Evolutionary conservation across 2,329 filamentous ascomycete species (phyloP).

Genomic region (Immersiporthe knoxdaviesiana): DNA sequence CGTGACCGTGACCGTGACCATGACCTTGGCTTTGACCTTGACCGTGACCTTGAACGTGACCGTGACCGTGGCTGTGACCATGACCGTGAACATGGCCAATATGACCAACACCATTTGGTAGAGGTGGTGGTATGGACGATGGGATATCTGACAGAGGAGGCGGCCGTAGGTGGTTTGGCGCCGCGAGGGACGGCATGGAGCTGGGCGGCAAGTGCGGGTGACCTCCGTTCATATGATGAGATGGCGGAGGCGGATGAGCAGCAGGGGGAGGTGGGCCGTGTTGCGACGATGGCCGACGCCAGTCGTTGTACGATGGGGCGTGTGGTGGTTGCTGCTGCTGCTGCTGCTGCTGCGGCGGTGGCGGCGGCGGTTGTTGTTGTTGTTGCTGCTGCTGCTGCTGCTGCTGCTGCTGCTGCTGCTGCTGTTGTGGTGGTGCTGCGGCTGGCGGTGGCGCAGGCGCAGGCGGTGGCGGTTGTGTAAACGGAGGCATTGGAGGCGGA

Average conservation of each 20-base stretch:
- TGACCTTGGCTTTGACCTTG: conserved; percentile 34
- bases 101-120: conserved; percentile 47
- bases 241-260: conserved; percentile 39
- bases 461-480: conserved; percentile 42
- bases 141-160: conserved; percentile 49
- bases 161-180: conserved; percentile 49
- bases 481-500: conserved; percentile 41
- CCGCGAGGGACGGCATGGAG: conserved; percentile 34
- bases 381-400: too few species aligned
- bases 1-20: conserved; percentile 40
- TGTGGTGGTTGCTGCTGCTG: conserved; percentile 37
- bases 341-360: conserved; percentile 32
- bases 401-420: too few species aligned
- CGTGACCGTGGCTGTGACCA: conserved; percentile 35
- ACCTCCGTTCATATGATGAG: conserved; percentile 29
- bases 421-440: too few species aligned
- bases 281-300: conserved; percentile 55
- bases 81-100: too few species aligned
- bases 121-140: conserved; percentile 45
- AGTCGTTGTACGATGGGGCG: conserved; percentile 47
- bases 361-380: conserved; percentile 33
- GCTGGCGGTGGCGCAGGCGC: conserved; percentile 29
- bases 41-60: conserved; percentile 37
- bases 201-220: conserved; percentile 32
- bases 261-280: conserved; percentile 46